Base-by-base conservation (phyloP, 352 stramenopile genomes). In the Phytophthora europaea region DNA sequence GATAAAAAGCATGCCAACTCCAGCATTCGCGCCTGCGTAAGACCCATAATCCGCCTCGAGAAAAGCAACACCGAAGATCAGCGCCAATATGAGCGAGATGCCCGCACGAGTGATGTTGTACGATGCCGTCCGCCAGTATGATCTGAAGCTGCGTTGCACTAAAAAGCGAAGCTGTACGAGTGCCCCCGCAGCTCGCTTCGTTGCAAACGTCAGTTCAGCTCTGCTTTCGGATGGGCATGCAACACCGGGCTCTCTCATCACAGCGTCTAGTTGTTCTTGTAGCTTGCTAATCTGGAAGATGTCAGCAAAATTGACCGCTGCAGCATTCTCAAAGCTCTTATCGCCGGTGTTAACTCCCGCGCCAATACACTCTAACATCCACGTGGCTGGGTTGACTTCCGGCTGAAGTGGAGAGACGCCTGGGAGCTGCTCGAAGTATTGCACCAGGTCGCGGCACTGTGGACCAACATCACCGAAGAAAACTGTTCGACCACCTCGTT, bases 51-150 rank as follows among this genome's bases (percentile, higher is more conserved):
- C 69, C 26, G 80, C 70, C 23, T 80, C 66, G 22, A 87, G 63
- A 63, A 93, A 97, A 10, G 95, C 80, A 3, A 93, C 43, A 22
- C 83, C 89, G 20, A 98, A 90, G 50, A 98, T 79, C n/a, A 97
- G 65, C 6, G 83, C 88, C 31, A 98, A 83, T 0, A 91, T 33
- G 15, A 84, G 26, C 47, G 80, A 94, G 15, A 97, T 82, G 13
- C 88, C 74, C 9, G 87, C 67, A 16, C 93, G 81, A 13, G 87
- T 85, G 18, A 93, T 63, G 73, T 96, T 97, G 77, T 98, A 97
- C 48, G 82, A 84, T 16, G 92, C 88, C 12, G 75, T 85, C 34
- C 80, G 75, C 79, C 79, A 87, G 59, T 89, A 87, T 6, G 80
- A 73, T 12, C 65, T 52, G 40, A 77, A 81, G 28, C 58, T 78